phyloP scores from a whole-genome alignment of 257 asterid genomes.

The Solanum tarapatanum region DNA sequence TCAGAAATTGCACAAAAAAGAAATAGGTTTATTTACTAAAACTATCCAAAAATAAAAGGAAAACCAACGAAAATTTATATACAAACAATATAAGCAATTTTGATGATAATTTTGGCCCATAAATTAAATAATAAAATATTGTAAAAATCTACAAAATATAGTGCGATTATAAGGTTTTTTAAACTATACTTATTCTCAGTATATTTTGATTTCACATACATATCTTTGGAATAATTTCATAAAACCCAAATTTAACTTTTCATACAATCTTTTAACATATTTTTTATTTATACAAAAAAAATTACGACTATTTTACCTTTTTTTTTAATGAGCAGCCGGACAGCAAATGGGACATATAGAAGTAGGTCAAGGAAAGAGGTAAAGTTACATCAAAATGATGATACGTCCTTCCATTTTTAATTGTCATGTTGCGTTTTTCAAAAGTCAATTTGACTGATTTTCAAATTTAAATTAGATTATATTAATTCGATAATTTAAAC shows the following conservation, averaged over 20 bases:
- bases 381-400: not conserved
- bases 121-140: too few relatives aligned
- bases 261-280: not conserved
- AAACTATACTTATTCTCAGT: too few relatives aligned
- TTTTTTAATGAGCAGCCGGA: not conserved
- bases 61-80: too few relatives aligned
- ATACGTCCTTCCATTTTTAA: too few relatives aligned
- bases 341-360: not conserved
- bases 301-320: not conserved
- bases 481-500: too few relatives aligned
- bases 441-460: too few relatives aligned
- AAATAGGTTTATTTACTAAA: not conserved
- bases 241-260: not conserved
- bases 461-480: too few relatives aligned
- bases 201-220: not conserved
- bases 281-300: not conserved
- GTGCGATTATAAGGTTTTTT: not conserved
- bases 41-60: not conserved
- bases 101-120: too few relatives aligned
- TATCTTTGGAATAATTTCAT: not conserved
- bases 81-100: not conserved
- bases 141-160: too few relatives aligned
- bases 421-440: fast-evolving
- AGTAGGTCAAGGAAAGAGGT: not conserved
- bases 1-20: not conserved